Evolutionary conservation across 2,329 filamentous ascomycete genomes (phyloP).

Genomic region (Microsporum audouinii): DNA sequence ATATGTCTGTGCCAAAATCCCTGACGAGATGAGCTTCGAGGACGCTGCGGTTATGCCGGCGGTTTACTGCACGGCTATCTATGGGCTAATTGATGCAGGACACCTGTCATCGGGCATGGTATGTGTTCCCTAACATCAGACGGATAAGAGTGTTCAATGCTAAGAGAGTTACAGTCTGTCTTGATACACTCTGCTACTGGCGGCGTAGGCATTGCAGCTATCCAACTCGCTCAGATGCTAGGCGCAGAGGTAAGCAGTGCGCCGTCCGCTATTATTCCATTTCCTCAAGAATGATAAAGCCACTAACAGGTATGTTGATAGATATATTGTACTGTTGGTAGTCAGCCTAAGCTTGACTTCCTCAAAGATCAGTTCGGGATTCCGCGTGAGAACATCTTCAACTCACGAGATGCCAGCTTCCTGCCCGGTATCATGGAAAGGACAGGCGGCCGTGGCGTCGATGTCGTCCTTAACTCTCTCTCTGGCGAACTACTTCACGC

Average conservation of each 20-base stretch:
- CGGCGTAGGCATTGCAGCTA: constrained; percentile 17
- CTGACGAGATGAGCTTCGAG: constrained; percentile 13
- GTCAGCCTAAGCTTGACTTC: constrained; percentile 12
- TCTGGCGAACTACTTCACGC: constrained; percentile 10
- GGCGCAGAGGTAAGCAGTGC: constrained; percentile 13
- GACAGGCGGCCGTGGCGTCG: constrained; percentile 12
- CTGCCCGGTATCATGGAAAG: constrained; percentile 10
- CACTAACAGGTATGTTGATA: too few species aligned
- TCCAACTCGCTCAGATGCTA: constrained; percentile 14
- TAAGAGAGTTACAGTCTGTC: constrained; percentile 13
- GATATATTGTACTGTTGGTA: constrained; percentile 15
- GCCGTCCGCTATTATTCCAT: too few species aligned
- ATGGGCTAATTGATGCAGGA: constrained; percentile 13
- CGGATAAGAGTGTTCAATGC: neutral
- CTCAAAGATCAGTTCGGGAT: constrained; percentile 12
- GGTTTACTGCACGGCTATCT: constrained; percentile 13
- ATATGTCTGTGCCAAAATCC: constrained; percentile 11
- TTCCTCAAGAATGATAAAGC: too few species aligned
- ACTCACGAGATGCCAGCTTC: constrained; percentile 9
- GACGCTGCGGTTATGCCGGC: constrained; percentile 12
- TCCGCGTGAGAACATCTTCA: constrained; percentile 13
- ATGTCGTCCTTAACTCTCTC: constrained; percentile 15
- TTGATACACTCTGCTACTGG: constrained; percentile 18
- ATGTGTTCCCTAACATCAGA: neutral
- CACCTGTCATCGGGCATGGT: constrained; percentile 7